Evolutionary conservation across 1,139 yeast species (phyloP).

Genomic region (Sugiyamaella grinbergsii): DNA sequence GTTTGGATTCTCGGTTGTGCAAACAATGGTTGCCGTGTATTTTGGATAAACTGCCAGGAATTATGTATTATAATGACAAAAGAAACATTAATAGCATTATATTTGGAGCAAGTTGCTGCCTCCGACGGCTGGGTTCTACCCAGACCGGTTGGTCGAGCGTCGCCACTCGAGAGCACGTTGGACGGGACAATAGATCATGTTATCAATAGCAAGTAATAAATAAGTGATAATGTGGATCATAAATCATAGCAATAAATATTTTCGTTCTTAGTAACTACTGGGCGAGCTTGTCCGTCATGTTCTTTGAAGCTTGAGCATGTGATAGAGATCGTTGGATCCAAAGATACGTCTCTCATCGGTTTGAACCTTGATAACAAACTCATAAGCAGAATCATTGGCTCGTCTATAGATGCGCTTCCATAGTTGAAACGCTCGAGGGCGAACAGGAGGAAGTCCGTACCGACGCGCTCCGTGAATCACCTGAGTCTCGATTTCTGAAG

Average conservation of each 20-base stretch:
- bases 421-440: slow-evolving; percentile 25
- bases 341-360: slow-evolving; percentile 27
- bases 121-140: neutral
- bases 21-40: slow-evolving; percentile 66
- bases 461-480: slow-evolving; percentile 20
- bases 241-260: slow-evolving; percentile 4
- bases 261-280: neutral
- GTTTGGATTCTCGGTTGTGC: slow-evolving; percentile 73
- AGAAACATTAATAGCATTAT: slow-evolving; percentile 1
- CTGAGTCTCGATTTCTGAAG: slow-evolving; percentile 19
- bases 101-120: neutral
- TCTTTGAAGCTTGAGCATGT: slow-evolving; percentile 23
- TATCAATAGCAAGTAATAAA: neutral
- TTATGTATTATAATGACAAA: neutral
- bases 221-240: neutral
- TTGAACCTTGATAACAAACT: slow-evolving; percentile 26
- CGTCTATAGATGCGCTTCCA: slow-evolving; percentile 27
- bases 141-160: neutral
- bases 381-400: slow-evolving; percentile 27
- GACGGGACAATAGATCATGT: too few relatives aligned
- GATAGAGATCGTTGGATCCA: slow-evolving; percentile 28
- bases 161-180: too few relatives aligned
- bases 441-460: slow-evolving; percentile 26
- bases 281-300: neutral
- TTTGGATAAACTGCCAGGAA: slow-evolving; percentile 40